phyloP scores from a whole-genome alignment of 78 protist species.

The Dictyostelium firmibasis region DNA sequence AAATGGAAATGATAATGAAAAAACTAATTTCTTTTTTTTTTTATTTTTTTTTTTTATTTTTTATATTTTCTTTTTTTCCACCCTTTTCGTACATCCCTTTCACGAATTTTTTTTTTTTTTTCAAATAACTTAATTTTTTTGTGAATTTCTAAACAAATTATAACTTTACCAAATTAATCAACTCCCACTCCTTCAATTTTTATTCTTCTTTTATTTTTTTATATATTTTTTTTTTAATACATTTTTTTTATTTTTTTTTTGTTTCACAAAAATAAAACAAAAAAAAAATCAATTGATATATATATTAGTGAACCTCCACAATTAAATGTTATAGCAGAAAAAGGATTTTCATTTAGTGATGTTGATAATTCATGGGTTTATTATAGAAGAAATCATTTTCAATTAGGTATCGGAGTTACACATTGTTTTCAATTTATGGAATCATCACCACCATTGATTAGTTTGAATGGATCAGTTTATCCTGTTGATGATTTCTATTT shows the following conservation, averaged over 20 bases:
- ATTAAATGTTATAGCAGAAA: slow-evolving; percentile 43
- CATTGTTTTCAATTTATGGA: slow-evolving; percentile 48
- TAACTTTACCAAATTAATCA: neutral
- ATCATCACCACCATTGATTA: slow-evolving; percentile 11
- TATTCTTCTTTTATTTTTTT: too few species aligned
- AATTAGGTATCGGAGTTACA: slow-evolving; percentile 31
- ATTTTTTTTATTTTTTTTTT: neutral
- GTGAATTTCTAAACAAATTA: neutral
- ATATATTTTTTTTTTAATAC: too few species aligned
- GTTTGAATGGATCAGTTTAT: neutral
- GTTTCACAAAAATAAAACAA: neutral
- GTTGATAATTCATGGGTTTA: slow-evolving; percentile 68
- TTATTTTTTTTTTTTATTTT: neutral
- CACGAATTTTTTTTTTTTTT: neutral
- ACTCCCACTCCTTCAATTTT: too few species aligned
- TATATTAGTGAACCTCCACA: slow-evolving; percentile 47
- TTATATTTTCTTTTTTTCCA: neutral
- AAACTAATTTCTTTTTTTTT: too few species aligned
- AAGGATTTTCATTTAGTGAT: slow-evolving; percentile 46
- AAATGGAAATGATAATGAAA: too few species aligned
- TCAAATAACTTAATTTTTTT: neutral
- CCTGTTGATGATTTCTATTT: slow-evolving; percentile 35
- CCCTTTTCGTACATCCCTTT: neutral
- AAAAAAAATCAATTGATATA: neutral
- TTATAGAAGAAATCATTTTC: slow-evolving; percentile 63